Evolutionary conservation across 2,329 filamentous ascomycete species (phyloP), one percentile per base, ranked within the genome.

Genomic region (Penicillium sp.): DNA sequence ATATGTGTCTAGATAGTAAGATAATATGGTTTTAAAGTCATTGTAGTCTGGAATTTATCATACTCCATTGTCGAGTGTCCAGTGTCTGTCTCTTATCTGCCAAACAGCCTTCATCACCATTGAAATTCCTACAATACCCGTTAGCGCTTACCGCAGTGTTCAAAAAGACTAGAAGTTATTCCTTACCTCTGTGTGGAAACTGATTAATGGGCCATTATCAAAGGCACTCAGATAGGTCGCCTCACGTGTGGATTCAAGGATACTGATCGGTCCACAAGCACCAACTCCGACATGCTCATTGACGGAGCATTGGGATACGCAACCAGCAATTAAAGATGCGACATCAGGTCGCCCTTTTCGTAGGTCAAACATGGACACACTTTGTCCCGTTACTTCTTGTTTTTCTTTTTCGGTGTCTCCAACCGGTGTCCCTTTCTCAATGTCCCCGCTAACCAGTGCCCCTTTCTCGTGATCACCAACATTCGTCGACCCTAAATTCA

Each of bases 151-250:
- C 10, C 6, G 2, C 18, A 28, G 13, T 7, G 26, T 1, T 4
- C 10, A 6, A 6, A 16, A n/a, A 11, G 9, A 3, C 13, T 4
- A 13, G 14, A 18, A 28, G n/a, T 14, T 14, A 5, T 18, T 8
- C 32, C 46, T 16, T n/a, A 45, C 42, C 14, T 54, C 47, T 3
- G 37, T 44, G 16, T 54, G 42, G 7, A 54, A 29, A n/a, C 14
- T 39, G 14, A 50, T 42, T 2, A 32, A 46, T 14, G 42, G 49
- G 3, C 49, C 42, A 18, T 31, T 11, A 20, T 46, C 44, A 34
- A 41, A 44, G 3, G 5, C 31, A 11, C 14, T 44, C 8, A 35
- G 22, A 8, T 31, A 40, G 11, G 34, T 22, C 2, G 44, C 42
- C 14, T 45, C 35, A 23, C 41, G 43, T 6, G 46, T 49, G 8